A percentile compares a stretch with the other conserved stretches of the same genome.
These are phyloP conservation scores for Yarrowia osloensis DNA, from an alignment of 805 yeast species.

Conservation along the genomic window DNA sequence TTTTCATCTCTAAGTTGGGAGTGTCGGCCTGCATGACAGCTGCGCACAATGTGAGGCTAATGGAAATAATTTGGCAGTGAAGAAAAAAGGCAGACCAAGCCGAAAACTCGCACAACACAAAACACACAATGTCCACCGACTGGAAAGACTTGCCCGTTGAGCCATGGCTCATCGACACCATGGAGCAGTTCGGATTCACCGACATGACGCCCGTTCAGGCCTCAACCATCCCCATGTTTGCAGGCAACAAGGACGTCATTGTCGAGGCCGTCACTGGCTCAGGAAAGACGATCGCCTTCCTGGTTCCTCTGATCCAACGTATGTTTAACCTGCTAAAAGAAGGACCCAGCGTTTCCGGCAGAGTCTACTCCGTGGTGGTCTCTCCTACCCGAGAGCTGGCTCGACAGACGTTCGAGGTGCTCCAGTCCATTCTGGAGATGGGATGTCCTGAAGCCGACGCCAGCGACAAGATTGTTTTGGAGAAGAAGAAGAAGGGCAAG, in stretches of 20 bases:
- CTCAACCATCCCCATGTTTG: conserved; percentile 81
- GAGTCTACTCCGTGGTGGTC: conserved; percentile 68
- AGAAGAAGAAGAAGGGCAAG: conserved; percentile 30
- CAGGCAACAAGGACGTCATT: conserved; percentile 87
- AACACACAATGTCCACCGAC: conserved; percentile 5
- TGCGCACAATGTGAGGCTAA: neutral
- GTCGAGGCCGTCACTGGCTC: conserved; percentile 98
- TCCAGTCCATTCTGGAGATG: conserved; percentile 58
- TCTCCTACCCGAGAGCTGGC: conserved; percentile 67
- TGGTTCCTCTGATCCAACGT: conserved; percentile 77
- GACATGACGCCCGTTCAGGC: conserved; percentile 98
- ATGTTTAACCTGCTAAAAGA: conserved; percentile 45
- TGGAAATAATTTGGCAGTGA: neutral
- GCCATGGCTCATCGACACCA: conserved; percentile 51
- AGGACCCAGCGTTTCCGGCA: conserved; percentile 50
- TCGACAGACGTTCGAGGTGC: conserved; percentile 61
- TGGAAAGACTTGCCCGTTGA: conserved; percentile 17
- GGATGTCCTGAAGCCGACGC: conserved; percentile 52
- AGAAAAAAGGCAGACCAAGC: neutral
- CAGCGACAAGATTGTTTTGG: conserved; percentile 31
- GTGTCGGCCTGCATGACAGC: neutral
- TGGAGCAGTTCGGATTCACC: conserved; percentile 70
- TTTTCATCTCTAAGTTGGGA: conserved; percentile 23
- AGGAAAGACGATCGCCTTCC: conserved; percentile 94
- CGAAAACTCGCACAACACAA: neutral